Evolutionary conservation across 805 yeast species (phyloP).

Genomic region (Kazachstania kunashirensis): DNA sequence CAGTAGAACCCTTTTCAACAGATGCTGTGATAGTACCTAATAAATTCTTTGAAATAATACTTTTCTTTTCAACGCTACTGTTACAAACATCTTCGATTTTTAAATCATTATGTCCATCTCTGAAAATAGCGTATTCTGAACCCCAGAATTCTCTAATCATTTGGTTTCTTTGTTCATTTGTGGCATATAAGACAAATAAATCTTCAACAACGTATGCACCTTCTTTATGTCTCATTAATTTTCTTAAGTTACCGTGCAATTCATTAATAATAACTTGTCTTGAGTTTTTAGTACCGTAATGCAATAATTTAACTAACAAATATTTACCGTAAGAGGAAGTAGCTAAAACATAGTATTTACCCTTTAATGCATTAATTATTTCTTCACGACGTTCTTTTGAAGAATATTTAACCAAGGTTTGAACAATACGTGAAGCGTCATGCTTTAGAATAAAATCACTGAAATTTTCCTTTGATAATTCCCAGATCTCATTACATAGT

Average conservation of each 20-base stretch:
- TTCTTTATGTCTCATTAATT: conserved; percentile 91
- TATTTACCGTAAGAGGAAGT: conserved; percentile 93
- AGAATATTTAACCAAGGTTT: conserved; percentile 81
- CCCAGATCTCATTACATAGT: conserved; percentile 79
- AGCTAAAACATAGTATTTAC: conserved; percentile 71
- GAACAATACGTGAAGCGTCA: conserved; percentile 93
- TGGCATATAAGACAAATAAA: conserved; percentile 73
- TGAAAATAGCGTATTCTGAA: conserved; percentile 84
- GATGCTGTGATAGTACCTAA: conserved; percentile 79
- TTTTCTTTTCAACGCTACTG: conserved; percentile 70
- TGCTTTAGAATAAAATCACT: conserved; percentile 86
- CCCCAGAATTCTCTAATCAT: conserved; percentile 97
- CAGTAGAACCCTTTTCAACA: conserved; percentile 91
- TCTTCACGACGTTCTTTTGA: conserved; percentile 67
- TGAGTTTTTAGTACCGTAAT: conserved; percentile 80
- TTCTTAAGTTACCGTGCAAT: conserved; percentile 82
- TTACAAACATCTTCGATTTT: conserved; percentile 54
- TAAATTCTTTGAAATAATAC: conserved; percentile 63
- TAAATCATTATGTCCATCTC: conserved; percentile 57
- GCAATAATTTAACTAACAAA: conserved; percentile 75
- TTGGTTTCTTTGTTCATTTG: conserved; percentile 74
- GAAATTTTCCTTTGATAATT: conserved; percentile 61
- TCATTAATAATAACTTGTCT: conserved; percentile 70
- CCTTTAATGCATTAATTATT: conserved; percentile 60
- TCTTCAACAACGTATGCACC: conserved; percentile 98